phyloP scores from a whole-genome alignment of 257 asterid species.

The Scutellaria baicalensis region DNA sequence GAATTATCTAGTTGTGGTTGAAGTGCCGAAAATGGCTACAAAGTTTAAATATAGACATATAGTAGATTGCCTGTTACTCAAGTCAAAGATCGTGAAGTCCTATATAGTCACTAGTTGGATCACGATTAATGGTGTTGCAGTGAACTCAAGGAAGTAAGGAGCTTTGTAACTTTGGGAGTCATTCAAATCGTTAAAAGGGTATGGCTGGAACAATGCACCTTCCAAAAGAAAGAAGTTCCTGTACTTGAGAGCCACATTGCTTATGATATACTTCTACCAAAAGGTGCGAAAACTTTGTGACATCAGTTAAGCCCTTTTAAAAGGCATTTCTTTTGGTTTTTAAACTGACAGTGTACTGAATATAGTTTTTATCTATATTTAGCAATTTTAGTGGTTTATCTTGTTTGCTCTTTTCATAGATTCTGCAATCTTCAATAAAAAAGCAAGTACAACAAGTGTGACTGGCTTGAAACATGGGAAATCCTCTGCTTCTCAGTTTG shows the following conservation, averaged over 20 bases:
- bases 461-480: conserved; percentile 38
- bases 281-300: conserved; percentile 39
- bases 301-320: neutral
- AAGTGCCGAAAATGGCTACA: neutral
- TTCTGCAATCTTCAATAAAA: conserved; percentile 37
- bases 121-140: conserved; percentile 42
- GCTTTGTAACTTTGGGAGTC: conserved; percentile 75
- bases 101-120: conserved; percentile 2
- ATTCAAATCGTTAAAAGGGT: conserved; percentile 57
- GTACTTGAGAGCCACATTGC: conserved; percentile 78
- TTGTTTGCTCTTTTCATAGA: conserved; percentile 30
- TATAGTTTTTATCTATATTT: conserved; percentile 17
- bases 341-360: neutral
- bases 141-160: conserved; percentile 74
- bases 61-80: neutral
- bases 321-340: conserved; percentile 11
- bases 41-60: neutral
- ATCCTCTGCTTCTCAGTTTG: conserved; percentile 32
- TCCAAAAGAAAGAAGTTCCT: conserved; percentile 66
- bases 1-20: neutral
- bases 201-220: conserved; percentile 91
- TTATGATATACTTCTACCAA: conserved; percentile 80
- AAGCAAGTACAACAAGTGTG: conserved; percentile 27
- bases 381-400: neutral
- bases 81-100: neutral